Conservation (phyloP, 768 basidiomycete genomes). For the Candolleomyces eurysporus region DNA sequence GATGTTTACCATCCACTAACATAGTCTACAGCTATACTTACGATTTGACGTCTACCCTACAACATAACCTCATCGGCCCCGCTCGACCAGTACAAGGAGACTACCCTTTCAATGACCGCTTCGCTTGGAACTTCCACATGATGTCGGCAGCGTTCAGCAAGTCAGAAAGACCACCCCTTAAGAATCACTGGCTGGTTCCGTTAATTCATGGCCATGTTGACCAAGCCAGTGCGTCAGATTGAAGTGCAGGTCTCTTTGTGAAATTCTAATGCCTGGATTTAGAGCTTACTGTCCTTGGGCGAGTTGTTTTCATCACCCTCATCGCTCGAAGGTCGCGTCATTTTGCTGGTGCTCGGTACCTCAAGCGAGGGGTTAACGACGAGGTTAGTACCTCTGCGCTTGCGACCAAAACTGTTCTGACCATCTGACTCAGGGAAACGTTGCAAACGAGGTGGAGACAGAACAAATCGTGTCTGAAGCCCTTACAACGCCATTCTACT, state of each 20-base stretch:
- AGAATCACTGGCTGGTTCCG: constrained; percentile 84
- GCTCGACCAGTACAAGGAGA: constrained; percentile 39
- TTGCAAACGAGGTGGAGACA: constrained; percentile 98
- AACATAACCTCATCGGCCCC: constrained; percentile 78
- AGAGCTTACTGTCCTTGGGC: constrained; percentile 90
- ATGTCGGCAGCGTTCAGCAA: constrained; percentile 64
- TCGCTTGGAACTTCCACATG: constrained; percentile 94
- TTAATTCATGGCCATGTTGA: constrained; percentile 96
- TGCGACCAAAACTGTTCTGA: not conserved
- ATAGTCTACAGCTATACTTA: constrained; percentile 75
- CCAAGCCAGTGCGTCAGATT: constrained; percentile 76
- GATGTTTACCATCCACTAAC: constrained; percentile 8
- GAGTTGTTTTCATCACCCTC: constrained; percentile 90
- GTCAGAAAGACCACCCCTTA: constrained; percentile 36
- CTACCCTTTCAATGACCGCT: constrained; percentile 82
- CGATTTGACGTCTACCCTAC: constrained; percentile 93
- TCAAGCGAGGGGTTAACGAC: constrained; percentile 93
- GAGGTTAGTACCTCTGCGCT: constrained; percentile 48
- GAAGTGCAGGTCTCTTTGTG: not conserved
- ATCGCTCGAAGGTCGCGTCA: constrained; percentile 93
- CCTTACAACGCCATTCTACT: constrained; percentile 85
- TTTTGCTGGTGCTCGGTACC: constrained; percentile 92
- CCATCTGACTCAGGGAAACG: constrained; percentile 68
- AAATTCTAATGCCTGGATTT: not conserved
- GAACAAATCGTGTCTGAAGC: constrained; percentile 96